Evolutionary conservation across 257 asterid species (phyloP), one percentile per base, ranked within the genome.

Genomic region (Gentiana dahurica): DNA sequence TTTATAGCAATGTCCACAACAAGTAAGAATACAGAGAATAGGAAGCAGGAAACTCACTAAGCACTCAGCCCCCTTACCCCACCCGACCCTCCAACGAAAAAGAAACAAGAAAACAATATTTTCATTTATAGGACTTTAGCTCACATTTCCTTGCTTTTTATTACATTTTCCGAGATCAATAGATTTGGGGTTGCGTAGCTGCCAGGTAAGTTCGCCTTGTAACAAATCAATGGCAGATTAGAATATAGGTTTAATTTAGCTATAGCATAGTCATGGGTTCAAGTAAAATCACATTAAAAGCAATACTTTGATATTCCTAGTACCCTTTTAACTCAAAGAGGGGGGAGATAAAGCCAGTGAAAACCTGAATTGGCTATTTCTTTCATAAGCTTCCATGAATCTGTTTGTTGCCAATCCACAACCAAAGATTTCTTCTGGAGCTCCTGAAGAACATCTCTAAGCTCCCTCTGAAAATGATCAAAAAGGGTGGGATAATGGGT

Each of bases 391-490:
- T 74, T 79, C 98, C 98, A 90, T 0, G 98, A 90, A 65, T 87
- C 76, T 8, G 96, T 82, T 53, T 82, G 73, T 24, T 93, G 83
- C 98, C 98, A 90, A 71, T 80, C 65, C 12, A 59, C 60, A 58
- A 79, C 13, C 69, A 83, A 66, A 3, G 83, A 67, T 62, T 81
- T 81, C 9, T 43, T 65, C 73, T 84, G 86, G 46, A 77, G 77
- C 36, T 84, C 81, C 77, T 75, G 85, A 48, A 90, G 94, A 63
- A 82, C 77, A 37, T 87, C 94, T 48, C 96, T 74, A 57, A 90
- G 95, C 81, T 90, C 96, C 64, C 96, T 73, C 84, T 90, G 98
- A 75, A 90, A 90, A 69, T 90, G 82, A 73, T 90, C 98, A 75
- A 90, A 87, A 11, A 90, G 86, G 33, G 98, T 90, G 35, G 98